Base-by-base conservation (phyloP, 2,329 filamentous ascomycete genomes). In the Neonectria ditissima region DNA sequence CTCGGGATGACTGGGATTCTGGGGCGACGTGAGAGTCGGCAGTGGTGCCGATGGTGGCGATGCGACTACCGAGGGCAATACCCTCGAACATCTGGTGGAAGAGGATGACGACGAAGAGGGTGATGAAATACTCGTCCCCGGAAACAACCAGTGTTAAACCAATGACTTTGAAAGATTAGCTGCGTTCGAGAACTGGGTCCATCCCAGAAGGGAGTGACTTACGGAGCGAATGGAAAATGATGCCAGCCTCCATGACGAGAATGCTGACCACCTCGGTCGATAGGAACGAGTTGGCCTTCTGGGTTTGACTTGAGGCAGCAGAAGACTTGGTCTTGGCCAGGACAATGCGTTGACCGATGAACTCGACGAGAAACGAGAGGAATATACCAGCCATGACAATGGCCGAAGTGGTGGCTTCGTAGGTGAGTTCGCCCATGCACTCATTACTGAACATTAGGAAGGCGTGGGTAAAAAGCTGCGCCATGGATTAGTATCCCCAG, bases 61-160 rank as follows among this genome's bases (percentile, higher is more conserved):
- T 93, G 14, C 89, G 87, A 9, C 88, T 87, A 18, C 91, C 91
- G 1, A 94, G 87, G 0, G 91, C 91, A 48, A 94, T 82, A 4
- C 92, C 91, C 74, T 93, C 91, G 70, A 94, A 92, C 81, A 92
- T 88, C 72, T 93, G 91, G 73, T 93, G 91, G 80, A 93, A 93
- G 60, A 93, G 79, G 62, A 94, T 92, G 57, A 93, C 91, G 45
- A 86, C 76, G 63, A 87, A 86, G n/a, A 89, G 81, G 2, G 84
- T 87, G 57, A 83, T 74, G 77, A 88, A 88, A 69, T 83, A 85
- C 39, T 79, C 80, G 67, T 89, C 86, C 3, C 82, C 85, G 1
- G 86, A 81, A 2, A 89, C 86, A n/a, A 88, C 86, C 2, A 90
- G 82, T 0, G 88, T 89, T 37, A 91, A 76, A 22, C 88, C 87